These are phyloP conservation scores for Prunus fruticosa DNA, from an alignment of 306 rosid genomes.

Conservation along the genomic window DNA sequence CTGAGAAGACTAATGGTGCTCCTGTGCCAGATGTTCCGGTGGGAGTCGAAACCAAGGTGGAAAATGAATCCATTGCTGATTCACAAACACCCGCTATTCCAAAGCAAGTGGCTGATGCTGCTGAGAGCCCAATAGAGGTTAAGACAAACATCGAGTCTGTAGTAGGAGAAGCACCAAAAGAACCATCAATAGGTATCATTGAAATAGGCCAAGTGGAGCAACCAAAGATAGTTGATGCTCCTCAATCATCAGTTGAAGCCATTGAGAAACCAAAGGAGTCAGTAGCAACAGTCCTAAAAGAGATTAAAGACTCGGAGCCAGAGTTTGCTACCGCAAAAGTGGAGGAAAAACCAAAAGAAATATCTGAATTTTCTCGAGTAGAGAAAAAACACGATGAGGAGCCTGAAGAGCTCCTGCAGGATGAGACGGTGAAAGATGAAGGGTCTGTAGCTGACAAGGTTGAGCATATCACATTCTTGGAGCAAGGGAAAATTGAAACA, in stretches of 20 bases:
- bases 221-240: conserved; percentile 29
- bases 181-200: conserved; percentile 5
- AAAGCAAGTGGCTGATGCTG: conserved; percentile 21
- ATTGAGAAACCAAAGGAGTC: conserved; percentile 24
- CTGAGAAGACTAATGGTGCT: conserved; percentile 28
- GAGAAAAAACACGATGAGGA: conserved; percentile 26
- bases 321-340: conserved; percentile 25
- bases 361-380: conserved; percentile 22
- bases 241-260: conserved; percentile 23
- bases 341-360: conserved; percentile 35
- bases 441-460: conserved; percentile 21
- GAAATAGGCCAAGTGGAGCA: conserved; percentile 32
- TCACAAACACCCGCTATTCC: conserved; percentile 16
- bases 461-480: conserved; percentile 12
- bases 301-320: conserved; percentile 6
- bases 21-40: conserved; percentile 21
- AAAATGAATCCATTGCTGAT: conserved; percentile 29
- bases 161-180: conserved; percentile 19
- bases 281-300: conserved; percentile 15
- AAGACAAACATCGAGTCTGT: not conserved
- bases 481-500: conserved; percentile 27
- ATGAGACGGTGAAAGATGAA: conserved; percentile 19
- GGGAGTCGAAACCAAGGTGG: conserved; percentile 21
- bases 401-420: conserved; percentile 23
- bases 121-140: conserved; percentile 12